A percentile compares a stretch with the other conserved stretches of the same genome.
These are phyloP conservation scores for Geranium incanum DNA, from an alignment of 441 rosid genomes.

Conservation along the genomic window DNA sequence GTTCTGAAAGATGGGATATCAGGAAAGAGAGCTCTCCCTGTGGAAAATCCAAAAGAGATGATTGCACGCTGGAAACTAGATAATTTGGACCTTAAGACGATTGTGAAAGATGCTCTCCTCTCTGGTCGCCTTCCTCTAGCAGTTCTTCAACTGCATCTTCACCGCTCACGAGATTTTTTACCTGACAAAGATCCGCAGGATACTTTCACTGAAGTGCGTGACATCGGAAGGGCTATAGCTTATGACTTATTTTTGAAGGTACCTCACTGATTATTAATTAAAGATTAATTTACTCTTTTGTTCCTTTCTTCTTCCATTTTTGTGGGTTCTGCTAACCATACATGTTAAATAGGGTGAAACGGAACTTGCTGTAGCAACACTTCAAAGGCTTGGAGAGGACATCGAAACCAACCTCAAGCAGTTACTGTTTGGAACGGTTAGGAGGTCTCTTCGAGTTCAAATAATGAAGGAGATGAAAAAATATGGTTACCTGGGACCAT, in stretches of 20 bases:
- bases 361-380: constrained; percentile 70
- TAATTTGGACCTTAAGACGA: constrained; percentile 79
- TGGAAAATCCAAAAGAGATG: constrained; percentile 97
- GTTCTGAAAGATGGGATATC: constrained; percentile 40
- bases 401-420: constrained; percentile 79
- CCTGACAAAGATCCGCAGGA: constrained; percentile 56
- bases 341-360: constrained; percentile 77
- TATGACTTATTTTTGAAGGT: constrained; percentile 94
- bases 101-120: constrained; percentile 87
- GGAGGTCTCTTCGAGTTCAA: constrained; percentile 75
- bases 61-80: constrained; percentile 90
- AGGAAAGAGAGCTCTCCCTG: constrained; percentile 53
- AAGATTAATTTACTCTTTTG: constrained; percentile 19
- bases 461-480: constrained; percentile 76
- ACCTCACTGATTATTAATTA: constrained; percentile 29
- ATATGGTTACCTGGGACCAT: constrained; percentile 67
- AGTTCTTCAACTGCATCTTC: constrained; percentile 95
- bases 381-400: constrained; percentile 97
- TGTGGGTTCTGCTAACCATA: constrained; percentile 26
- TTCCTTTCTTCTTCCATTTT: not conserved
- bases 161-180: constrained; percentile 54
- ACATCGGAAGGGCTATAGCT: constrained; percentile 86
- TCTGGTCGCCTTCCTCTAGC: constrained; percentile 98
- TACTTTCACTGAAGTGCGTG: constrained; percentile 89
- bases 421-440: constrained; percentile 87